phyloP scores from a whole-genome alignment of 1,284 basidiomycete genomes.

The Coriolopsis trogii region DNA sequence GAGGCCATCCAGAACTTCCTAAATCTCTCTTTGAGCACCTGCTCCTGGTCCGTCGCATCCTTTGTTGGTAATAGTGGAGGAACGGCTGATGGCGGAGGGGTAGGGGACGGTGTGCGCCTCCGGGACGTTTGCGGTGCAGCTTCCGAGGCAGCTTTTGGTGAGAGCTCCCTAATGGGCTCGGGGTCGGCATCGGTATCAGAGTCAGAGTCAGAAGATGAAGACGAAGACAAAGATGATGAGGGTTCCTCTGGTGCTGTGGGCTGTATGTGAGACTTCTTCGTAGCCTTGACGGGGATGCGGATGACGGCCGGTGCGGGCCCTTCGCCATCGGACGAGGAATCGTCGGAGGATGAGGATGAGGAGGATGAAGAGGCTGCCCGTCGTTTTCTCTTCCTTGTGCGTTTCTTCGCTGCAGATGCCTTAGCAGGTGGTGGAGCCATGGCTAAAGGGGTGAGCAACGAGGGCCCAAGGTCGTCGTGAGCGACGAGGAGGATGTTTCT shows the following conservation, averaged over 20 bases:
- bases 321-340: slow-evolving; percentile 31
- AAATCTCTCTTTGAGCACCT: slow-evolving; percentile 63
- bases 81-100: slow-evolving; percentile 51
- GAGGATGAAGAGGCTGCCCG: slow-evolving; percentile 41
- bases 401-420: slow-evolving; percentile 28
- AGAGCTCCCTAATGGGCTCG: slow-evolving; percentile 6
- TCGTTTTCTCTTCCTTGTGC: slow-evolving; percentile 44
- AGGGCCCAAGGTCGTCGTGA: slow-evolving; percentile 3
- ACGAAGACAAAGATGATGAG: slow-evolving; percentile 17
- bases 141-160: slow-evolving; percentile 4
- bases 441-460: slow-evolving; percentile 3
- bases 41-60: slow-evolving; percentile 42
- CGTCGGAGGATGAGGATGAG: slow-evolving; percentile 35
- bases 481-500: slow-evolving; percentile 10
- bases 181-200: slow-evolving; percentile 20
- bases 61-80: slow-evolving; percentile 52
- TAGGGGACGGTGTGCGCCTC: slow-evolving; percentile 47
- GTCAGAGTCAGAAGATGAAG: slow-evolving; percentile 20
- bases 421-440: slow-evolving; percentile 29
- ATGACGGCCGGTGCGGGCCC: slow-evolving; percentile 15
- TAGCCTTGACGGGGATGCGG: slow-evolving; percentile 9
- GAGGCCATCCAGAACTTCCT: slow-evolving; percentile 81
- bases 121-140: slow-evolving; percentile 5
- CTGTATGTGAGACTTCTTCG: slow-evolving; percentile 12
- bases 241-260: slow-evolving; percentile 12